These are phyloP conservation scores for Neurospora terricola DNA, from an alignment of 495 filamentous ascomycete species.

Conservation along the genomic window DNA sequence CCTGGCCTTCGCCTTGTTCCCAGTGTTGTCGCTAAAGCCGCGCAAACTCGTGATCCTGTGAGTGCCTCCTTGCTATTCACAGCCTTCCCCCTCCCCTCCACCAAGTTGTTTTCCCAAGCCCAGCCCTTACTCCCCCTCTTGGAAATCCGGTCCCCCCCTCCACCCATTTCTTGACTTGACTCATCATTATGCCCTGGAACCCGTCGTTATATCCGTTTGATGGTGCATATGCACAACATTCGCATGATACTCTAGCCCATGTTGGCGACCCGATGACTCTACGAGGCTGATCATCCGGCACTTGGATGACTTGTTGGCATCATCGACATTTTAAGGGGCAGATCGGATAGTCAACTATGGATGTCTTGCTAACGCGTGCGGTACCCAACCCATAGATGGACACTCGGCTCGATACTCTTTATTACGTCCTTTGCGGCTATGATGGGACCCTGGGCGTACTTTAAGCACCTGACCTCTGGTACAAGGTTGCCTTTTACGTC, in stretches of 20 bases:
- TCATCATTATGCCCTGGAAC: background rate
- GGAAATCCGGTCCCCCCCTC: background rate
- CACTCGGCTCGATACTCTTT: conserved; percentile 83
- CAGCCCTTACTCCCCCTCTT: background rate
- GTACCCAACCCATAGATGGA: conserved; percentile 57
- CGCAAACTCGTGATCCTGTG: conserved; percentile 95
- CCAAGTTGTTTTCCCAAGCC: background rate
- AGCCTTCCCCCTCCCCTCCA: conserved; percentile 2
- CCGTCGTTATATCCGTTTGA: background rate
- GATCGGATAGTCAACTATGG: background rate
- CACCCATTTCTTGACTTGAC: background rate
- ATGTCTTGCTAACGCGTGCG: background rate
- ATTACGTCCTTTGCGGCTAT: conserved; percentile 87
- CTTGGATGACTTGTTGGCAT: background rate
- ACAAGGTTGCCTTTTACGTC: conserved; percentile 88
- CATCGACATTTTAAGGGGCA: background rate
- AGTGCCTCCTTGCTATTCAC: conserved; percentile 35
- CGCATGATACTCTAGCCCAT: conserved; percentile 4
- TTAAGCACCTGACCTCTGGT: conserved; percentile 74
- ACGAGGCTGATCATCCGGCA: conserved; percentile 5
- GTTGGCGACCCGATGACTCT: conserved; percentile 4
- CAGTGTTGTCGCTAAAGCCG: conserved; percentile 61
- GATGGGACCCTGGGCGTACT: conserved; percentile 78
- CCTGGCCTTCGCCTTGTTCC: conserved; percentile 82
- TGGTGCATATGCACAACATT: conserved; percentile 6